Evolutionary conservation across 495 filamentous ascomycete species (phyloP), one percentile per base, ranked within the genome.

Genomic region (Neurospora sp.): DNA sequence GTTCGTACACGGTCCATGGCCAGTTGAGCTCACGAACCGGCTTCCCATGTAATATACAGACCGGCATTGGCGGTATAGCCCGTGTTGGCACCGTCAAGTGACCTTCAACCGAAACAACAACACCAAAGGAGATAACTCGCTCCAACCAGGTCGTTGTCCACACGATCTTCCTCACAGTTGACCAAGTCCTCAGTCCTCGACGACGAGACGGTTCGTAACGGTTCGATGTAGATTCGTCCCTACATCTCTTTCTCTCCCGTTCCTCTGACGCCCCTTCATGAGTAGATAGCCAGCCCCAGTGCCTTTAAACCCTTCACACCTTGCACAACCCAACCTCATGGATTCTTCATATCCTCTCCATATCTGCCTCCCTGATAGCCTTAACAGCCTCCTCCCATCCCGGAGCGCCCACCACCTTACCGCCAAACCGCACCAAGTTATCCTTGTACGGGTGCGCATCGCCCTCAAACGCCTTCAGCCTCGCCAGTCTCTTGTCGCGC

Each of bases 381-480:
- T 75, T 79, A 1, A 83, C 84, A 14, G 79, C 78, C 69, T 81
- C 81, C 72, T 76, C 79, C 85, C 85, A 86, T 37, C 84, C 84
- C 18, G 81, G 73, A 72, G 82, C 79, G 16, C 86, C 88, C 6
- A 86, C 82, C 76, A 84, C 75, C 76, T 87, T 81, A 76, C 89
- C 89, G 39, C 86, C 87, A 75, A 96, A 90, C 79, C 86, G 90
- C 10, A 97, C 79, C 73, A 98, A 82, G 76, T 99, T 99, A 78
- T 89, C 81, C 88, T 94, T 93, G 81, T 97, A 98, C 40, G 96
- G 96, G 85, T 98, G 96, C 40, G 88, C 88, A 44, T 90, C 86
- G 27, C 96, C 94, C 84, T 98, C 96, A 83, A 98, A 99, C 27
- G 92, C 94, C 89, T 97, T 98, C 80, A 99, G 82, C 77, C 96